phyloP scores from a whole-genome alignment of 768 basidiomycete species.

The Amanita polypyramis region DNA sequence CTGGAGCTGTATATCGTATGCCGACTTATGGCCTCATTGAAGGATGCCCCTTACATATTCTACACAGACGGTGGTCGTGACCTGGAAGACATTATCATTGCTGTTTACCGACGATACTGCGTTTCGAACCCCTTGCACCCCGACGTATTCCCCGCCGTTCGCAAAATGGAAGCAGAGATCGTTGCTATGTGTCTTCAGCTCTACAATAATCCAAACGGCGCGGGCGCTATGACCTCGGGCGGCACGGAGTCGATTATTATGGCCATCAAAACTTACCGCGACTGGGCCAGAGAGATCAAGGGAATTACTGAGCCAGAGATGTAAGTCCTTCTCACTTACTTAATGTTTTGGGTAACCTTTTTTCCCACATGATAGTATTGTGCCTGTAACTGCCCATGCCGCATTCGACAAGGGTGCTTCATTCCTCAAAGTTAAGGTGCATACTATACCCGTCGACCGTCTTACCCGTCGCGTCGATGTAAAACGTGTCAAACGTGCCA shows the following conservation, averaged over 20 bases:
- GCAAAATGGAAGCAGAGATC: constrained; percentile 97
- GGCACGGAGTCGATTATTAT: constrained; percentile 96
- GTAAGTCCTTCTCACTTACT: constrained; percentile 29
- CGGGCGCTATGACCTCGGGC: constrained; percentile 89
- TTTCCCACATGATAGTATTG: constrained; percentile 45
- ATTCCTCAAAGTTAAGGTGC: constrained; percentile 86
- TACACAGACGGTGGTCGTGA: constrained; percentile 72
- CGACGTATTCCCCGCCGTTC: constrained; percentile 82
- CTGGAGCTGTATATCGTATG: constrained; percentile 82
- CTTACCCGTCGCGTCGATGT: constrained; percentile 72
- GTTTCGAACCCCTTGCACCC: constrained; percentile 90
- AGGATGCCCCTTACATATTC: background rate
- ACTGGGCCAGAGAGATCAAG: constrained; percentile 81
- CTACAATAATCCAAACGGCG: constrained; percentile 78
- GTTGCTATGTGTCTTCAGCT: constrained; percentile 80
- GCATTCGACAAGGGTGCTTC: constrained; percentile 91
- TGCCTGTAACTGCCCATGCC: constrained; percentile 81
- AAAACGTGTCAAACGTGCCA: constrained; percentile 70
- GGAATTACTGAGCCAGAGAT: constrained; percentile 91
- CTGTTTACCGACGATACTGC: constrained; percentile 74
- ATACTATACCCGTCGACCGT: constrained; percentile 72
- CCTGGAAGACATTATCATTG: constrained; percentile 63
- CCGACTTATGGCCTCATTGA: constrained; percentile 5
- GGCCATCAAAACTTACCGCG: constrained; percentile 89
- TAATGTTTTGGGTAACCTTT: background rate